A percentile compares a stretch with the other conserved stretches of the same genome.
phyloP scores from a whole-genome alignment of 192 early-diverging fungal species.

The Entomortierella chlamydospora region DNA sequence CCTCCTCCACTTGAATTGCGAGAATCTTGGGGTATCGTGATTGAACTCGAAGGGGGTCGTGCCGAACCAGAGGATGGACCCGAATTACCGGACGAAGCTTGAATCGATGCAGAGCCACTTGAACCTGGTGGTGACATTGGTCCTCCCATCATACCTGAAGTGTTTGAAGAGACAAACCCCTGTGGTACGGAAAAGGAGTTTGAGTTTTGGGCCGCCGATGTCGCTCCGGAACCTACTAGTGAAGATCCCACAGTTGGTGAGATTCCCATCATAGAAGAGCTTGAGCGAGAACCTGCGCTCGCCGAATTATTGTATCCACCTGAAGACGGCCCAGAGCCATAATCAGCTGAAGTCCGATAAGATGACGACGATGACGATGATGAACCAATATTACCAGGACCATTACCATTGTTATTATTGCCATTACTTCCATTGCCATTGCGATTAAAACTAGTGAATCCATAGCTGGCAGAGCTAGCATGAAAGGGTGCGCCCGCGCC shows the following conservation, averaged over 20 bases:
- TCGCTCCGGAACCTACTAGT: constrained; percentile 4
- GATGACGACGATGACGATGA: no score
- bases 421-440: constrained; percentile 5
- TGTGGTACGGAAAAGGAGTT: constrained; percentile 9
- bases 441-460: constrained; percentile 17
- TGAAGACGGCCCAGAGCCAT: no score
- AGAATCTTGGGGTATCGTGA: constrained; percentile 25
- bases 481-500: constrained; percentile 46
- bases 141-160: neutral
- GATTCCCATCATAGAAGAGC: constrained; percentile 16
- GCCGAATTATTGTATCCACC: neutral
- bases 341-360: no score
- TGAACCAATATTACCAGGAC: no score
- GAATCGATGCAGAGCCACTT: neutral
- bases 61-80: neutral
- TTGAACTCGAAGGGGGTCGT: constrained; percentile 4
- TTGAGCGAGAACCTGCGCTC: constrained; percentile 5
- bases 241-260: constrained; percentile 26
- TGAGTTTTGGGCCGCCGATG: neutral
- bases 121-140: constrained; percentile 6
- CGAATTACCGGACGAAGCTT: neutral
- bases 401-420: neutral
- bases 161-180: constrained; percentile 5
- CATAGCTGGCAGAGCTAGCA: constrained; percentile 27
- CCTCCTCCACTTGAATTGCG: constrained; percentile 11